phyloP scores from a whole-genome alignment of 164 flowering plant genomes.

The Sedum album region DNA sequence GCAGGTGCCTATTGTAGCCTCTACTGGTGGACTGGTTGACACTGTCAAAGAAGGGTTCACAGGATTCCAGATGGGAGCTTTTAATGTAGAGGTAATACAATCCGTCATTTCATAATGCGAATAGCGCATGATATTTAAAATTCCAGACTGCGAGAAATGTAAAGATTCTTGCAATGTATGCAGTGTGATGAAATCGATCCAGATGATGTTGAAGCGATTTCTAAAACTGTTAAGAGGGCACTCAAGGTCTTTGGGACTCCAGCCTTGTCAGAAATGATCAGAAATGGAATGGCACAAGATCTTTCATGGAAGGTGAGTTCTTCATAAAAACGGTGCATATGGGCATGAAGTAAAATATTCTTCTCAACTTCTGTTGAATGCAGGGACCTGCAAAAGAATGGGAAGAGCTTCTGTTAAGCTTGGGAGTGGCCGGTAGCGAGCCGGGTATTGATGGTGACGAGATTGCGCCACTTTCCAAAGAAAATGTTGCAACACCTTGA shows the following conservation, averaged over 20 bases:
- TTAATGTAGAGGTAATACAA: slow-evolving; percentile 67
- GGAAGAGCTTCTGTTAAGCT: slow-evolving; percentile 55
- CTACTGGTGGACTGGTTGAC: slow-evolving; percentile 94
- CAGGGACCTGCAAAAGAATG: slow-evolving; percentile 85
- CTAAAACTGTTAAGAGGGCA: slow-evolving; percentile 47
- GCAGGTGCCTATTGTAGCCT: slow-evolving; percentile 68
- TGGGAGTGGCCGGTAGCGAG: slow-evolving; percentile 54
- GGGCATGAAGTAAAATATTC: neutral
- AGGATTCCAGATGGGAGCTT: slow-evolving; percentile 89
- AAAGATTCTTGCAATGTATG: neutral
- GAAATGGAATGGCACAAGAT: slow-evolving; percentile 88
- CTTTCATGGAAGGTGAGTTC: slow-evolving; percentile 88
- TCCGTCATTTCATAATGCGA: neutral
- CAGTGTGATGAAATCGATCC: slow-evolving; percentile 79
- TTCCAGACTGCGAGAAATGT: neutral
- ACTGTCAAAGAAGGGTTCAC: slow-evolving; percentile 92
- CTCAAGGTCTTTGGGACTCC: slow-evolving; percentile 49
- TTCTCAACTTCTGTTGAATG: neutral
- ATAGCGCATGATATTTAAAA: neutral
- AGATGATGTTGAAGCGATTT: slow-evolving; percentile 55
- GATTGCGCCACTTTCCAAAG: slow-evolving; percentile 80
- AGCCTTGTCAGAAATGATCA: slow-evolving; percentile 58
- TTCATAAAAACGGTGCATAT: neutral
- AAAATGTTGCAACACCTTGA: slow-evolving; percentile 86
- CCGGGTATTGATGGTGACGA: slow-evolving; percentile 79